Evolutionary conservation across 2,329 filamentous ascomycete genomes (phyloP).

Genomic region (Geoglossum cookeanum): DNA sequence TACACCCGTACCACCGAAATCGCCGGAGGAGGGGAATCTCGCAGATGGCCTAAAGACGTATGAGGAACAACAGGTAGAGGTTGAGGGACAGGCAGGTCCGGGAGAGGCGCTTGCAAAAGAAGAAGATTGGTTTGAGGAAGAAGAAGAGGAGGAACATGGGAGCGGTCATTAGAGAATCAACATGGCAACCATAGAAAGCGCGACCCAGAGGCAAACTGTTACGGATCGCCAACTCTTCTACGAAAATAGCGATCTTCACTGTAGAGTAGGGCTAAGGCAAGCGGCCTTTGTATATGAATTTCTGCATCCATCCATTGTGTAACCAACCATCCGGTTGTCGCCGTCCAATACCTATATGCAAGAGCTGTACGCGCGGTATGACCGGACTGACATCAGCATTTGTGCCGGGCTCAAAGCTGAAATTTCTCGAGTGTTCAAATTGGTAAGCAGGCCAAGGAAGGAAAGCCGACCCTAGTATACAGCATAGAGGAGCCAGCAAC

Average conservation of each 20-base stretch:
- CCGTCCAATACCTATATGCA: too few relatives aligned
- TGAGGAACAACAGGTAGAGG: conserved; percentile 82
- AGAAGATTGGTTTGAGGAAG: conserved; percentile 71
- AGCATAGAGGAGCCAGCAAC: too few relatives aligned
- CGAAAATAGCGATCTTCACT: not conserved
- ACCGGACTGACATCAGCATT: too few relatives aligned
- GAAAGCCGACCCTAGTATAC: too few relatives aligned
- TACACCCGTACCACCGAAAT: conserved; percentile 61
- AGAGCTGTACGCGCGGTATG: too few relatives aligned
- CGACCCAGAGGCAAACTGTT: not conserved
- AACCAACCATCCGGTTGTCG: not conserved
- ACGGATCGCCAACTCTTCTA: not conserved
- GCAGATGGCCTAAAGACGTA: conserved; percentile 84
- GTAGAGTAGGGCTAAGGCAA: not conserved
- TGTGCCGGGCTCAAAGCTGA: too few relatives aligned
- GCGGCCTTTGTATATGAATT: not conserved
- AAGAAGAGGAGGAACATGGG: conserved; percentile 33
- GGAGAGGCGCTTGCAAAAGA: conserved; percentile 41
- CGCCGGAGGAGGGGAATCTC: conserved; percentile 86
- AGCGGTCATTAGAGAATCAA: conserved; percentile 22
- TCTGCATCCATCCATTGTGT: not conserved
- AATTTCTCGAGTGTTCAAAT: too few relatives aligned
- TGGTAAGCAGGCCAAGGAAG: too few relatives aligned
- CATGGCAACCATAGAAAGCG: not conserved
- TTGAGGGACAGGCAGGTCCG: conserved; percentile 62